These are phyloP conservation scores for Wickerhamiella infanticola DNA, from an alignment of 1,139 yeast genomes.

Conservation along the genomic window DNA sequence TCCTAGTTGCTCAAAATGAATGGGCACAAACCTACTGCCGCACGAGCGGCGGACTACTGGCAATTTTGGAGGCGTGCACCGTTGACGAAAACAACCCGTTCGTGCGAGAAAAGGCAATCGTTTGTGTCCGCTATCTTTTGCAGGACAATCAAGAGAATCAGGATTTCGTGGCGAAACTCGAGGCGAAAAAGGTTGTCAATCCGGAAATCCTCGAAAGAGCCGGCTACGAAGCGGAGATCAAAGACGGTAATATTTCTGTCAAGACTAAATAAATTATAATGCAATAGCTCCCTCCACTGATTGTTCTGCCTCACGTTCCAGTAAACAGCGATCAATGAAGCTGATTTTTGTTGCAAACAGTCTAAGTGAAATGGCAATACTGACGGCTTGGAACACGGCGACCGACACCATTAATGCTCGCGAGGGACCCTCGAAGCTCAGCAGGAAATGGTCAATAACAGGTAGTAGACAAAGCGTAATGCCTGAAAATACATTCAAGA, in stretches of 20 bases:
- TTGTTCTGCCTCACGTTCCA: conserved; percentile 17
- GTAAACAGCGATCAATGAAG: conserved; percentile 32
- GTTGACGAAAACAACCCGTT: conserved; percentile 76
- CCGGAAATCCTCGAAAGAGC: conserved; percentile 37
- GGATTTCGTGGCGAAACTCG: conserved; percentile 48
- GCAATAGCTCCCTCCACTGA: not conserved
- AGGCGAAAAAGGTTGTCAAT: conserved; percentile 38
- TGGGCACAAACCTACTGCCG: conserved; percentile 55
- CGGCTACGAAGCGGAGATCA: conserved; percentile 44
- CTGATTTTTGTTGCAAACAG: conserved; percentile 34
- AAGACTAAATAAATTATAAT: conserved; percentile 3
- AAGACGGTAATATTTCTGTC: conserved; percentile 38
- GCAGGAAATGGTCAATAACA: conserved; percentile 51
- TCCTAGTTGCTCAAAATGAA: conserved; percentile 21
- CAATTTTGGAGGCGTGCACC: conserved; percentile 64
- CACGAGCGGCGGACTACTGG: conserved; percentile 48
- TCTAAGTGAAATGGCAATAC: conserved; percentile 37
- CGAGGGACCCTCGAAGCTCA: conserved; percentile 50
- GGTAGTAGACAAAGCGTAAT: conserved; percentile 58
- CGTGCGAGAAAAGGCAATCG: conserved; percentile 69
- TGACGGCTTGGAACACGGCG: conserved; percentile 35
- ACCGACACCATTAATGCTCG: conserved; percentile 49
- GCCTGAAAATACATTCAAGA: conserved; percentile 68
- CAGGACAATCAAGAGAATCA: conserved; percentile 55
- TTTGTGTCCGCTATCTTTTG: conserved; percentile 57